phyloP scores from a whole-genome alignment of 768 basidiomycete genomes.

The Boletus huronensis region DNA sequence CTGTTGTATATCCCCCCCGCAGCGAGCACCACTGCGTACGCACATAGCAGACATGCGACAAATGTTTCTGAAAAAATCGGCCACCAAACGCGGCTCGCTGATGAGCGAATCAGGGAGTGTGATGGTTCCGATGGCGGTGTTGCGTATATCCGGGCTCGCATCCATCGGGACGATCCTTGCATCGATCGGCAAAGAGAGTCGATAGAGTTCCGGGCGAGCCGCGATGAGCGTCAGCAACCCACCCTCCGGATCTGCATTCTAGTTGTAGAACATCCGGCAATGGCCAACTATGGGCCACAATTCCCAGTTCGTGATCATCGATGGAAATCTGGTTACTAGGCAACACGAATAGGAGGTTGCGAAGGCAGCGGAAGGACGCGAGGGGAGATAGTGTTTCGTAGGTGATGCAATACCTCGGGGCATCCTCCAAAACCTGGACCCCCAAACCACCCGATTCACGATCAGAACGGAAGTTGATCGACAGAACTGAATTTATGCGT shows the following conservation, averaged over 20 bases:
- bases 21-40: accelerated
- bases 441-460: too few relatives aligned
- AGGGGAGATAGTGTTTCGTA: background rate
- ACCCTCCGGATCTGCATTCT: background rate
- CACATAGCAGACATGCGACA: background rate
- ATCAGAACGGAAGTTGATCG: too few relatives aligned
- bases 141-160: background rate
- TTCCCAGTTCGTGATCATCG: background rate
- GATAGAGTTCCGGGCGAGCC: background rate
- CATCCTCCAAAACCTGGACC: background rate
- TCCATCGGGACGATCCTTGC: background rate
- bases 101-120: background rate
- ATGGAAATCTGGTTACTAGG: background rate
- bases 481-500: too few relatives aligned
- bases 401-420: background rate
- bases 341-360: background rate
- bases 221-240: background rate
- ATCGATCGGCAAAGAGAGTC: background rate
- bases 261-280: background rate
- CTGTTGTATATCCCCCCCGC: too few relatives aligned
- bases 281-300: background rate
- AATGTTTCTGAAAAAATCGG: background rate
- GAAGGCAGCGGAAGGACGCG: too few relatives aligned
- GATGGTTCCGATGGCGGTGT: background rate
- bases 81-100: background rate